A percentile compares a stretch with the other conserved stretches of the same genome.
Conservation (phyloP, 2,329 filamentous ascomycete species). For the Thelonectria discophora region DNA sequence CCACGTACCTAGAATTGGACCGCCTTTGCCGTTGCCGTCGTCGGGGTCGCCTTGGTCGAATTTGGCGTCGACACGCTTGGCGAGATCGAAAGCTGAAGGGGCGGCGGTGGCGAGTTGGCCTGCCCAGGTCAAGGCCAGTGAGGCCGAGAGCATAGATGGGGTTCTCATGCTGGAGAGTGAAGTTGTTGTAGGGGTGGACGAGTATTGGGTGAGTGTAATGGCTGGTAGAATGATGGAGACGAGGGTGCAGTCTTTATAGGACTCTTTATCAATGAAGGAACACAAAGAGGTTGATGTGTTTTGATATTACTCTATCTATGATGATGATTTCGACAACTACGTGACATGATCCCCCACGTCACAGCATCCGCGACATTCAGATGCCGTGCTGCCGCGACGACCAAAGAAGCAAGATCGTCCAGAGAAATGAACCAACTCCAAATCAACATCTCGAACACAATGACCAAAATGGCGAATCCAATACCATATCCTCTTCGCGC, state of each 20-base stretch:
- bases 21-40: slow-evolving; percentile 62
- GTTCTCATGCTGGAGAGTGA: slow-evolving; percentile 22
- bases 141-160: slow-evolving; percentile 24
- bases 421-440: slow-evolving; percentile 10
- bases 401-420: slow-evolving; percentile 29
- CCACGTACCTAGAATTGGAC: slow-evolving; percentile 62
- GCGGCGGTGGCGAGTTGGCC: slow-evolving; percentile 21
- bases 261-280: background rate
- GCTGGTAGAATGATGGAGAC: background rate
- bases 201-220: background rate
- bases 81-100: slow-evolving; percentile 18
- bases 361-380: background rate
- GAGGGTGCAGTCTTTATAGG: slow-evolving; percentile 16
- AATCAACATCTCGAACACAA: slow-evolving; percentile 6
- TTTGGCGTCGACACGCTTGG: slow-evolving; percentile 37
- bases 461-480: slow-evolving; percentile 23
- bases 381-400: slow-evolving; percentile 4
- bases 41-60: slow-evolving; percentile 40
- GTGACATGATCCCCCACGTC: background rate
- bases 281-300: background rate
- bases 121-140: slow-evolving; percentile 25
- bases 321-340: background rate
- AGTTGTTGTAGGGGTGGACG: background rate
- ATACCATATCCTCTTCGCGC: slow-evolving; percentile 4
- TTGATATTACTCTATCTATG: background rate